Base-by-base conservation (phyloP, 768 basidiomycete genomes). In the Kwoniella dejecticola region DNA sequence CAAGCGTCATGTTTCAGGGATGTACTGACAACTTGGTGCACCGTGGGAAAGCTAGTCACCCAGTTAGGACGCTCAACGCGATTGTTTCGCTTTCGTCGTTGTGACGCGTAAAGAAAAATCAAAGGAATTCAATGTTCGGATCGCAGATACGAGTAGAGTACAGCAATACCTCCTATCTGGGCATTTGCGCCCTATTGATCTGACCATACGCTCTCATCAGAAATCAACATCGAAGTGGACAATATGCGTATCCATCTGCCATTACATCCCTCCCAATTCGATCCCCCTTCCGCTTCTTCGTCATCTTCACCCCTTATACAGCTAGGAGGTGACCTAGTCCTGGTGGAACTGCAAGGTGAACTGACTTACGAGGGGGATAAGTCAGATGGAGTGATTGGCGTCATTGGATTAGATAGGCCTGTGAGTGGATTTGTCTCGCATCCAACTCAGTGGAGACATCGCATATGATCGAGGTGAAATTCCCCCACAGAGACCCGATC, bases 341-440 rank as follows among this genome's bases (percentile, higher is more conserved):
- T 97, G 4, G 84, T 97, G 54, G 93, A 97, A 71, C 82, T 96
- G 4, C 94, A 97, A 77, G 93, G 93, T 52, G 81, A 83, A 50
- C 83, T 96, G 36, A 86, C 88, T 45, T 70, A 88, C 30, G 88
- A 89, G 57, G 84, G 82, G 8, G 83, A 87, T 66, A 84, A 83
- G 36, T 83, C 86, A 26, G 88, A 87, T 4, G 85, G 87, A 63
- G 73, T 89, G n/a, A 85, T 95, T 3, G 93, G 92, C n/a, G 86
- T 82, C 64, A 78, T 96, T 11, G 84, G 81, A 44, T 80, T 91
- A 6, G 87, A 88, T 52, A 84, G 74, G 27, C 75, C 76, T 36
- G 77, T 78, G 44, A 64, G 71, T 58, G 29, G 45, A 12, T 26
- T 46, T 41, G 7, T 36, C 15, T 36, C 33, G n/a, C n/a, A n/a